Evolutionary conservation across 768 basidiomycete genomes (phyloP).

Genomic region (Psilocybe subaeruginosa): DNA sequence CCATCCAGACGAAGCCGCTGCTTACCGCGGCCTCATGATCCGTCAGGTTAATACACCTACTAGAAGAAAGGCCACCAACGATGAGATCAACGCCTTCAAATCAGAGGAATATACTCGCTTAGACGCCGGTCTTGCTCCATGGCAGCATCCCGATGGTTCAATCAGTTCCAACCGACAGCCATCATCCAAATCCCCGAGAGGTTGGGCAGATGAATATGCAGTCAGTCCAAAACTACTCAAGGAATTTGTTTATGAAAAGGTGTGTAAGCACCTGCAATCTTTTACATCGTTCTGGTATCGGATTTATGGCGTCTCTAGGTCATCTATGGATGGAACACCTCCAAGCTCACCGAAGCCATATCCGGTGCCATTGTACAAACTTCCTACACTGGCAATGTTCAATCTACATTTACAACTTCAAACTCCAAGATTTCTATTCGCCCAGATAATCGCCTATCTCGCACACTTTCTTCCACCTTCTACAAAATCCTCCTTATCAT

Average conservation of each 20-base stretch:
- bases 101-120: conserved; percentile 45
- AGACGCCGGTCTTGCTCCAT: conserved; percentile 47
- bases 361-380: conserved; percentile 40
- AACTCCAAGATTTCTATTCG: conserved; percentile 58
- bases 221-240: conserved; percentile 66
- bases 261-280: conserved; percentile 20
- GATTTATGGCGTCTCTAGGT: conserved; percentile 21
- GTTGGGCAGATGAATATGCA: conserved; percentile 84
- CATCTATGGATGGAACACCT: conserved; percentile 46
- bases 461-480: conserved; percentile 66
- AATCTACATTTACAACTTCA: conserved; percentile 40
- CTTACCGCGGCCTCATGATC: conserved; percentile 62
- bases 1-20: conserved; percentile 57
- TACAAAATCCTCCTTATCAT: conserved; percentile 68
- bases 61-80: conserved; percentile 41
- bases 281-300: not conserved
- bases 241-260: conserved; percentile 75
- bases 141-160: conserved; percentile 25
- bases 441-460: conserved; percentile 63
- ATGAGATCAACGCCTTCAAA: conserved; percentile 43
- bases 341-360: conserved; percentile 35
- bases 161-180: conserved; percentile 7
- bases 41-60: conserved; percentile 45
- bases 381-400: conserved; percentile 46
- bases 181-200: conserved; percentile 59